Evolutionary conservation across 2,329 filamentous ascomycete genomes (phyloP).

Genomic region (Colletotrichum euphorbiae): DNA sequence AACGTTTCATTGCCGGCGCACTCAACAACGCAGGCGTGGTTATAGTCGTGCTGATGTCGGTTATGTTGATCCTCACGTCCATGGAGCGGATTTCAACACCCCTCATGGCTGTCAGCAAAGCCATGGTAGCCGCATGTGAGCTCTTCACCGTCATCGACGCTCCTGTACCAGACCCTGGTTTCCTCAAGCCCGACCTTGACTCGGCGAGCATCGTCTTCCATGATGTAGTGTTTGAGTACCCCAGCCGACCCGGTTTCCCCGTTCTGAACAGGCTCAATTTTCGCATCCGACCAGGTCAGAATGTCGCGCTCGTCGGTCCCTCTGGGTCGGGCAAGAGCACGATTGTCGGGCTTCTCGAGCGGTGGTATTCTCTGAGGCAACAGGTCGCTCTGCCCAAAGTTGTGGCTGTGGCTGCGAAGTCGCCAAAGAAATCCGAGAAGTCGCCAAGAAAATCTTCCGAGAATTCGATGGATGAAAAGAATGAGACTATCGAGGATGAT

Average conservation of each 20-base stretch:
- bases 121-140: constrained; percentile 46
- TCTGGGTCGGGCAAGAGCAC: constrained; percentile 60
- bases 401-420: neutral
- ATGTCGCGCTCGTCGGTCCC: constrained; percentile 55
- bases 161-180: constrained; percentile 39
- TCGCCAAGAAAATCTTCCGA: neutral
- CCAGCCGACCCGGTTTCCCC: constrained; percentile 46
- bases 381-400: constrained; percentile 31
- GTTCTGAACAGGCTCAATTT: constrained; percentile 49
- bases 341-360: constrained; percentile 54
- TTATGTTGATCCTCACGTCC: constrained; percentile 52
- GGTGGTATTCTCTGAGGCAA: constrained; percentile 51
- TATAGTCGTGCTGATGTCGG: constrained; percentile 52
- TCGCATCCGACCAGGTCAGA: constrained; percentile 41
- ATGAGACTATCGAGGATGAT: constrained; percentile 18
- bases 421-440: neutral
- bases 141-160: constrained; percentile 48
- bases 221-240: constrained; percentile 45
- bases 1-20: constrained; percentile 48
- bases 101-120: constrained; percentile 50
- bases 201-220: constrained; percentile 40
- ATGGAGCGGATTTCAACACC: constrained; percentile 54
- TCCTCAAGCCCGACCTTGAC: constrained; percentile 43
- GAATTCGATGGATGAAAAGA: constrained; percentile 13
- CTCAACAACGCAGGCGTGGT: constrained; percentile 52